Conservation (phyloP, 352 stramenopile genomes). For the Pythium phragmiticola region DNA sequence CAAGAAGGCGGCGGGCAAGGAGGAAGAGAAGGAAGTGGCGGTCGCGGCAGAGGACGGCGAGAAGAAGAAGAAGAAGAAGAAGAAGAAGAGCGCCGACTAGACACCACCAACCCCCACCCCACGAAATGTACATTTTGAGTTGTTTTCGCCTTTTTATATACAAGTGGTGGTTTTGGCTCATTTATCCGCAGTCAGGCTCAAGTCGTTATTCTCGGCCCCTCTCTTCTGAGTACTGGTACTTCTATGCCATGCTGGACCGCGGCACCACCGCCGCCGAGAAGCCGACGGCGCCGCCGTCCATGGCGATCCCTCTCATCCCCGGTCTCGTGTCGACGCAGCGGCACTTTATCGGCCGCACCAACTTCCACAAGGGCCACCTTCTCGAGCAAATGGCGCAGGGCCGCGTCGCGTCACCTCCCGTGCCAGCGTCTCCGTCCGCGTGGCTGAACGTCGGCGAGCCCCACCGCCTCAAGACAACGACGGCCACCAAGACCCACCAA, state of each 20-base stretch:
- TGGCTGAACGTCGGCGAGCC: conserved; percentile 16
- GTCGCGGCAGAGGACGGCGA: conserved; percentile 53
- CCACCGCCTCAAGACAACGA: conserved; percentile 6
- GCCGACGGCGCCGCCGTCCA: background rate
- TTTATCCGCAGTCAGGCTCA: background rate
- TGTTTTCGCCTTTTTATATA: background rate
- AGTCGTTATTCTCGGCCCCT: background rate
- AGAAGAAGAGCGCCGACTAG: conserved; percentile 56
- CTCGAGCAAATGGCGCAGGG: conserved; percentile 64
- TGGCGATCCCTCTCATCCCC: conserved; percentile 44
- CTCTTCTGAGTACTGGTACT: background rate
- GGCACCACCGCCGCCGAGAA: background rate
- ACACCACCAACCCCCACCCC: background rate
- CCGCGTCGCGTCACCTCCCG: background rate
- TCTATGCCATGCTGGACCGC: conserved; percentile 2
- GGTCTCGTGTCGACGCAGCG: conserved; percentile 55
- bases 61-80: conserved; percentile 77
- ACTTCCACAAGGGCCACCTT: conserved; percentile 64
- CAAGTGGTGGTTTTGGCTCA: background rate
- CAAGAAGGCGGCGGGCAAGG: conserved; percentile 55
- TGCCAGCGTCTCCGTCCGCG: conserved; percentile 4
- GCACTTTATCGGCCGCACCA: conserved; percentile 36
- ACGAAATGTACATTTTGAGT: conserved; percentile 23
- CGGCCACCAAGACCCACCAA: conserved; percentile 24
- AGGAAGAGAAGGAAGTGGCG: conserved; percentile 29